Base-by-base conservation (phyloP, 1,284 basidiomycete species). In the Fistulinella staudtii region DNA sequence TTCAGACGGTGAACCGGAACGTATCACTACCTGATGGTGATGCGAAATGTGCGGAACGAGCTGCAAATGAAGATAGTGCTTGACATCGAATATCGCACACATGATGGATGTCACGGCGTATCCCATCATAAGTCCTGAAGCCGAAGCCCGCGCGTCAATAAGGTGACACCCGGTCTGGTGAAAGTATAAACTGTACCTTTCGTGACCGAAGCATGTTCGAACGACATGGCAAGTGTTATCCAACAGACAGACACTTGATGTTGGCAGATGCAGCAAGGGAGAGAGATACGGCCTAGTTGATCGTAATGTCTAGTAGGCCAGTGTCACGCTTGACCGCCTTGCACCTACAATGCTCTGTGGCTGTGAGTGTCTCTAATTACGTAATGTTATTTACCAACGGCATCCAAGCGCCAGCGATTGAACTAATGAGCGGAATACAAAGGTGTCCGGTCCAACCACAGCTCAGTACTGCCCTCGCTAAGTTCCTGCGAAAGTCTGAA, bases 21-120 rank as follows among this genome's bases (percentile, higher is more conserved):
- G 21, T 36, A 23, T 42, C 47, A 42, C 41, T 67, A 84, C 83
- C 72, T 86, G 83, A 54, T 85, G 80, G 58, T 86, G 74, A 35
- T 73, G 72, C 29, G 81, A 83, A 41, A 88, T 69, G 58, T 88
- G 85, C 8, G 85, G 85, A 41, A 80, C 71, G 36, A 85, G 70
- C 82, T 92, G 89, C 5, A 93, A 72, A 64, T 93, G 86, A 47
- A 92, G 77, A 60, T 90, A 89, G 55, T 93, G 84, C 65, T 94
- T 93, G 50, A 89, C 69, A 60, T 92, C 90, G 56, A 92, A 85
- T 34, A 93, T 66, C 1, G 89, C 85, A 29, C 77, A 80, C 5
- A 80, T 58, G 41, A 93, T 72, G 15, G 91, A 89, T 4, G 80
- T 74, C 39, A 87, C 53, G 25, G 81, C 89, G 29, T 79, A 70